Conservation (phyloP, 176 grass and related monocot species). For the Aechmea fasciata region DNA sequence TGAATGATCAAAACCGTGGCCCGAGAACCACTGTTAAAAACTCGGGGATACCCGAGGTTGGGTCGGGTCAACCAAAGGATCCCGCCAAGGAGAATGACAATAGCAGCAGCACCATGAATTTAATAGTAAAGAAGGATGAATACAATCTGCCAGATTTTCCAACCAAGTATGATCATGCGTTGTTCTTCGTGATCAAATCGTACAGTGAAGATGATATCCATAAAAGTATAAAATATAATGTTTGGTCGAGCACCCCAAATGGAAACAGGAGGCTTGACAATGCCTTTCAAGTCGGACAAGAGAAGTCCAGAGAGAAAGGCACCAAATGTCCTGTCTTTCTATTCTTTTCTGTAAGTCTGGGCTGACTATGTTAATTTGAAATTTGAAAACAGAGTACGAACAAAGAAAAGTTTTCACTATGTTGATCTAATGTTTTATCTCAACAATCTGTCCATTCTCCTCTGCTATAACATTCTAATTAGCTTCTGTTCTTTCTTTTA, state of each 20-base stretch:
- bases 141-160: slow-evolving; percentile 22
- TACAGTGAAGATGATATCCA: slow-evolving; percentile 31
- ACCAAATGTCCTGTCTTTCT: slow-evolving; percentile 17
- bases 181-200: slow-evolving; percentile 25
- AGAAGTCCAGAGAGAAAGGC: slow-evolving; percentile 9
- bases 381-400: too few relatives aligned
- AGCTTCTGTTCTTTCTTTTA: neutral
- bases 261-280: slow-evolving; percentile 26
- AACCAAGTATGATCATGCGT: slow-evolving; percentile 13
- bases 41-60: neutral
- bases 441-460: neutral
- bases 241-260: slow-evolving; percentile 26
- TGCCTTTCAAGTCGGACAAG: slow-evolving; percentile 22
- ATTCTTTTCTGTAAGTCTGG: slow-evolving; percentile 23
- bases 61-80: neutral
- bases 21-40: neutral
- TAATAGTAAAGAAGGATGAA: slow-evolving; percentile 9
- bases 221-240: slow-evolving; percentile 29
- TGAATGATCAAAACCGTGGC: neutral
- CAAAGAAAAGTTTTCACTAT: too few relatives aligned
- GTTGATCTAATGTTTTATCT: too few relatives aligned
- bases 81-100: neutral
- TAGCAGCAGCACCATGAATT: neutral
- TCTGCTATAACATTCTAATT: neutral
- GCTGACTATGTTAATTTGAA: too few relatives aligned